Base-by-base conservation (phyloP, 1,284 basidiomycete genomes). In the Ustilago cynodontis region DNA sequence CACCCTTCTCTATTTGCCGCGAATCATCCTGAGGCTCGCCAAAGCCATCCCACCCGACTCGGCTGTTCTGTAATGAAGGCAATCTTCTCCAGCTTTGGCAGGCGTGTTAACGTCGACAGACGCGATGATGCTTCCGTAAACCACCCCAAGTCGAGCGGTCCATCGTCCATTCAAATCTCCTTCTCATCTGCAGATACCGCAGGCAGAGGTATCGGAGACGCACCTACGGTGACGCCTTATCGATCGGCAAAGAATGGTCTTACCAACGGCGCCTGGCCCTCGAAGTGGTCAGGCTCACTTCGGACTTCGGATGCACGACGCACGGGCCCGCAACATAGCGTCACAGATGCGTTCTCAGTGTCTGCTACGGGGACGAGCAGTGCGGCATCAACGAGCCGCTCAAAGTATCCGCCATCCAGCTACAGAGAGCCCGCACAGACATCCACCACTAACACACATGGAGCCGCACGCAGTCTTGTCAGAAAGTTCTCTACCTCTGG, bases 21-120 rank as follows among this genome's bases (percentile, higher is more conserved):
- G 5, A 33, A 3, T 37, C 35, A 16, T 37, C 35, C 35, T 16
- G 8, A 13, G 9, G 14, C 9, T 10, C 14, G 14, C 3, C 35
- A 37, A 14, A 37, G 7, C 14, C 9, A 37, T 16, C 14, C 9
- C 7, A 37, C 7, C 9, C 35, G 14, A 11, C 7, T 14, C 35
- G 14, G 35, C 35, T 37, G 35, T 13, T 37, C 41, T 20, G 7
- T 22, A 11, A 75, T 75, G 72, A 70, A 65, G 18, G 67, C 72
- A 33, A 65, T 75, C 54, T 64, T 75, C 10, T 59, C 63, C 26
- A 63, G 10, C 33, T 66, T 75, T 13, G 60, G 72, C 16, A 66
- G 67, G 43, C 60, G 59, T 18, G 64, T 43, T 47, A 68, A 68
- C 39, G 29, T 62, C 43, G 45, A 54, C 33, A 29, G 35, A 33